Base-by-base conservation (phyloP, 305 asterid genomes). In the Ajuga reptans region DNA sequence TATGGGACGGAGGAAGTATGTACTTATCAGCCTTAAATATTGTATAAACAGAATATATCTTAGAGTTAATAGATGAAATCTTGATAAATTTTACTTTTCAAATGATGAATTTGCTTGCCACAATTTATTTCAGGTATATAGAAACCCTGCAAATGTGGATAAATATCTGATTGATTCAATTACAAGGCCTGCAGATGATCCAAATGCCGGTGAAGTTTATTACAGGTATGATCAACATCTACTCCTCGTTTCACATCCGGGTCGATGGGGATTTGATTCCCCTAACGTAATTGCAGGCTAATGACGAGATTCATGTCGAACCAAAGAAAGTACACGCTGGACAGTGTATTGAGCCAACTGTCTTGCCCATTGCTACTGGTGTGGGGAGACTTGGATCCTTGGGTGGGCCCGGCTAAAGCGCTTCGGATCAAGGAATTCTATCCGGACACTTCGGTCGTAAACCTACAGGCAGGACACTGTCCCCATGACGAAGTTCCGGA, bases 401-500 rank as follows among this genome's bases (percentile, higher is more conserved):
- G 97, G 98, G 91, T 87, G 5, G 97, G 98, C 51, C 86, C 96
- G 1, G 89, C 93, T 14, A 92, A 92, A 69, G 98, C 97, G 56
- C 81, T 65, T 12, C 80, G 87, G 29, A 92, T 92, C 64, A 85
- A 92, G 74, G 96, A 88, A 64, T 88, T 92, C 72, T 92, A 92
- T 73, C 82, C 81, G 4, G 75, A 86, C 17, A 82, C 95, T 18
- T 79, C 87, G 0, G 65, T 92, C 33, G 91, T 92, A 29, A 86
- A 82, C 80, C 81, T 90, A 31, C 87, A 85, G 73, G 96, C 98
- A 1, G 98, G 98, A 11, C 98, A 92, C 84, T 92, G 98, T 64
- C 98, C 98, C 0, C 98, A 92, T 50, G 97, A 92, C 34, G 97
- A 92, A 80, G 98, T 86, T 66, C 98, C 98, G 0, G 97, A 88